phyloP scores from a whole-genome alignment of 2,329 filamentous ascomycete species.

The Cucurbitaria berberidis region DNA sequence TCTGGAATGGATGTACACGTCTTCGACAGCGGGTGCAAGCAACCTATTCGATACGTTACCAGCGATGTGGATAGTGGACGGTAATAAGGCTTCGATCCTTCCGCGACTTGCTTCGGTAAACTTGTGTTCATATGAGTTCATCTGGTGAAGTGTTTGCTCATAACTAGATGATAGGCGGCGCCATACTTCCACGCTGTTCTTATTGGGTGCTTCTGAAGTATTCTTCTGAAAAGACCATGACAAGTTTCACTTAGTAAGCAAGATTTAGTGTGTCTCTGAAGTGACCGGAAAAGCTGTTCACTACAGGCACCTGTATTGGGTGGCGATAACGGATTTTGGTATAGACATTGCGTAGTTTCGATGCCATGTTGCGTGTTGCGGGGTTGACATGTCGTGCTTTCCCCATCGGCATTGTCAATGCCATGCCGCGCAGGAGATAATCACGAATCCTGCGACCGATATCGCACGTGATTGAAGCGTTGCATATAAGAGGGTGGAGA shows the following conservation, averaged over 20 bases:
- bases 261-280: too few species aligned
- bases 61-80: neutral
- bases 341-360: conserved; percentile 4
- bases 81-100: neutral
- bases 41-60: neutral
- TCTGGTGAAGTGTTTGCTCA: neutral
- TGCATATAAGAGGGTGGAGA: neutral
- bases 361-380: conserved; percentile 29
- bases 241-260: too few species aligned
- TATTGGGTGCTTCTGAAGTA: too few species aligned
- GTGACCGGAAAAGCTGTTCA: too few species aligned
- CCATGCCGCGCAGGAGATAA: neutral
- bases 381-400: conserved; percentile 35
- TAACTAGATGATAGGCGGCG: too few species aligned
- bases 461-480: neutral
- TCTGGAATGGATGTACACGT: conserved; percentile 1
- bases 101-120: neutral
- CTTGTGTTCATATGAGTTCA: neutral
- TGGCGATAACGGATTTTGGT: neutral
- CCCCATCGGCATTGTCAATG: neutral
- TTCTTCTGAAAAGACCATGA: too few species aligned
- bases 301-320: too few species aligned
- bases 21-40: neutral
- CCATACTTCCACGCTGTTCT: too few species aligned
- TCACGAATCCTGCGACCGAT: neutral